These are phyloP conservation scores for Metschnikowia drakensbergensis DNA, from an alignment of 805 yeast genomes.

Conservation along the genomic window DNA sequence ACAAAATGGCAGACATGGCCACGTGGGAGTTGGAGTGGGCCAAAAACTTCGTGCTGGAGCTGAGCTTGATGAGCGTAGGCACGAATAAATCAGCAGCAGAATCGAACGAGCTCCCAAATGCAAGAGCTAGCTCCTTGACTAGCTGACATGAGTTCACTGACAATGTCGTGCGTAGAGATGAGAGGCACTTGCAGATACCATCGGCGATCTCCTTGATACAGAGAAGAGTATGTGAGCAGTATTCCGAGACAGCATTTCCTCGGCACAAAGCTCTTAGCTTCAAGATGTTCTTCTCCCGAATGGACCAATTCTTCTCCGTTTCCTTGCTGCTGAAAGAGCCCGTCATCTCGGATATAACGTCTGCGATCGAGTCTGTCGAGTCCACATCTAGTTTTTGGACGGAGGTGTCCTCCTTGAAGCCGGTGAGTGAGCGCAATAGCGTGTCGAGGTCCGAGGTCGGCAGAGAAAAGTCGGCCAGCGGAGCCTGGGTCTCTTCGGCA, in stretches of 20 bases:
- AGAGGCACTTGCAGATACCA: constrained; percentile 59
- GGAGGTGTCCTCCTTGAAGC: constrained; percentile 39
- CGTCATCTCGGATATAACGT: constrained; percentile 15
- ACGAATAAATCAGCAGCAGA: constrained; percentile 47
- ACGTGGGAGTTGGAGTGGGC: constrained; percentile 56
- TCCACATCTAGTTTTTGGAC: constrained; percentile 28
- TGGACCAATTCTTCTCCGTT: constrained; percentile 83
- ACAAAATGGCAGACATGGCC: constrained; percentile 52
- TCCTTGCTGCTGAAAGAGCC: constrained; percentile 64
- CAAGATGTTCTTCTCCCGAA: constrained; percentile 59
- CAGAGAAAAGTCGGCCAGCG: neutral
- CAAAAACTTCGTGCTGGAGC: constrained; percentile 60
- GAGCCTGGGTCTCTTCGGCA: neutral
- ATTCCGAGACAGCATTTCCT: constrained; percentile 48
- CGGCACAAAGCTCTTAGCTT: constrained; percentile 57
- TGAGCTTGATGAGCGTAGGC: constrained; percentile 47
- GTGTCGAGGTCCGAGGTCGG: neutral
- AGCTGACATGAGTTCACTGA: constrained; percentile 72
- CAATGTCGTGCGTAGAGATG: constrained; percentile 81
- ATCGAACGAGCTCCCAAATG: constrained; percentile 40
- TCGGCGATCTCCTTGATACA: constrained; percentile 36
- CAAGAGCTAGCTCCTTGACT: constrained; percentile 59
- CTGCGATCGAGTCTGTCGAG: constrained; percentile 21
- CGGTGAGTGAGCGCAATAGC: constrained; percentile 22
- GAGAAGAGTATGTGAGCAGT: constrained; percentile 35